Evolutionary conservation across 495 filamentous ascomycete species (phyloP).

Genomic region (Neurospora sp.): DNA sequence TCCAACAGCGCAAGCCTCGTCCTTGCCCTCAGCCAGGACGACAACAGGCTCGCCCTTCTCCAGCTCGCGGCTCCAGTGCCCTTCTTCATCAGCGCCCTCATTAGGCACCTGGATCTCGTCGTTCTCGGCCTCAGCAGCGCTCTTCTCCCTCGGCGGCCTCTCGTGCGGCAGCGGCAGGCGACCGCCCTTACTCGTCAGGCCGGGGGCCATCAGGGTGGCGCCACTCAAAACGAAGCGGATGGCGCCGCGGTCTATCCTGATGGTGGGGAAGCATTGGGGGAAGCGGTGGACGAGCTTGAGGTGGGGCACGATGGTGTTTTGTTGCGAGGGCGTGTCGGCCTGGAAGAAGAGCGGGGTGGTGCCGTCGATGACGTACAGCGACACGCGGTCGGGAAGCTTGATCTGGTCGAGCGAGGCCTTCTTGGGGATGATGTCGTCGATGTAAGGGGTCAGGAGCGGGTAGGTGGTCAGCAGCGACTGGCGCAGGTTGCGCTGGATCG

Average conservation of each 20-base stretch:
- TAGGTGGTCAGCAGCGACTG: constrained; percentile 72
- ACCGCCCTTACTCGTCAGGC: constrained; percentile 74
- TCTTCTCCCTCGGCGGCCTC: constrained; percentile 16
- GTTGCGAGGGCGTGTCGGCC: constrained; percentile 40
- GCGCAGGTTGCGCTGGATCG: constrained; percentile 77
- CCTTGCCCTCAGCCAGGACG: constrained; percentile 86
- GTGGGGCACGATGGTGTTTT: constrained; percentile 62
- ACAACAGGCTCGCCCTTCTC: constrained; percentile 74
- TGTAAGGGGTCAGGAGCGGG: constrained; percentile 74
- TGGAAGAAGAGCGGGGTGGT: constrained; percentile 80
- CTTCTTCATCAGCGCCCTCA: constrained; percentile 36
- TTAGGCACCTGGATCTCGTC: constrained; percentile 32
- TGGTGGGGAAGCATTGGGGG: constrained; percentile 51
- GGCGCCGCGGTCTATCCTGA: constrained; percentile 83
- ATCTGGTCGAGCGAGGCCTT: constrained; percentile 85
- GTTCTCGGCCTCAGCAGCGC: constrained; percentile 6
- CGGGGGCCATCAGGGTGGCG: constrained; percentile 91
- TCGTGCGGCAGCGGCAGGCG: constrained; percentile 47
- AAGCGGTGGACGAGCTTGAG: constrained; percentile 66
- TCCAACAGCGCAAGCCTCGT: constrained; percentile 81
- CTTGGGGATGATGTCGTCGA: constrained; percentile 93
- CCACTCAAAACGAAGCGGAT: constrained; percentile 93
- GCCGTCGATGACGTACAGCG: constrained; percentile 71
- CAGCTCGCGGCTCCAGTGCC: constrained; percentile 47
- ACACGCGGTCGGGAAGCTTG: constrained; percentile 84